Conservation (phyloP, 2,329 filamentous ascomycete genomes). For the Phoma herbarum region DNA sequence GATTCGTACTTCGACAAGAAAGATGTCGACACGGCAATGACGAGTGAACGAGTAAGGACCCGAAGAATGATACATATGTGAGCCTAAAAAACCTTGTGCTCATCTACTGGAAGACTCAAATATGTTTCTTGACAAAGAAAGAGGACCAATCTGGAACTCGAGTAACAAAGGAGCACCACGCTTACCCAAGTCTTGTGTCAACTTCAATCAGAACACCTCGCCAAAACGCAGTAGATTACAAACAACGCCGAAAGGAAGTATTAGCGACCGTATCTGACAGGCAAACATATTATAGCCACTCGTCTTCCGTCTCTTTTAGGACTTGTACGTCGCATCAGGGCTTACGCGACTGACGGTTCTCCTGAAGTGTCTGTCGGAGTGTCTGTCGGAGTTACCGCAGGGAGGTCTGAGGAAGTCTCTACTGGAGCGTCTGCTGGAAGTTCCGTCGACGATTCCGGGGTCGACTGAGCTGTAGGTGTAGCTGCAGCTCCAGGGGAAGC, state of each 20-base stretch:
- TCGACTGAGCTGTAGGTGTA: background rate
- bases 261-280: background rate
- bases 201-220: background rate
- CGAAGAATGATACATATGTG: background rate
- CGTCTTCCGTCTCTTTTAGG: background rate
- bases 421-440: background rate
- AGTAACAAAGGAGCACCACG: background rate
- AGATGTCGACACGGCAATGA: background rate
- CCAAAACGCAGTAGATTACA: background rate
- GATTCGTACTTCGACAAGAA: background rate
- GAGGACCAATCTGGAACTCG: background rate
- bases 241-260: background rate
- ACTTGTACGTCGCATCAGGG: background rate
- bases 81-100: conserved; percentile 5
- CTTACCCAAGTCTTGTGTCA: background rate
- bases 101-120: conserved; percentile 9
- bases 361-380: background rate
- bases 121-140: background rate
- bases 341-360: background rate
- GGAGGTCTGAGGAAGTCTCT: background rate
- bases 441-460: background rate
- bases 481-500: background rate
- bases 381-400: background rate
- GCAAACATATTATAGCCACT: conserved; percentile 8
- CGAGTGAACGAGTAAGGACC: background rate